Conservation (phyloP, 106 monocot genomes). For the Dendrobium chrysotoxum region DNA sequence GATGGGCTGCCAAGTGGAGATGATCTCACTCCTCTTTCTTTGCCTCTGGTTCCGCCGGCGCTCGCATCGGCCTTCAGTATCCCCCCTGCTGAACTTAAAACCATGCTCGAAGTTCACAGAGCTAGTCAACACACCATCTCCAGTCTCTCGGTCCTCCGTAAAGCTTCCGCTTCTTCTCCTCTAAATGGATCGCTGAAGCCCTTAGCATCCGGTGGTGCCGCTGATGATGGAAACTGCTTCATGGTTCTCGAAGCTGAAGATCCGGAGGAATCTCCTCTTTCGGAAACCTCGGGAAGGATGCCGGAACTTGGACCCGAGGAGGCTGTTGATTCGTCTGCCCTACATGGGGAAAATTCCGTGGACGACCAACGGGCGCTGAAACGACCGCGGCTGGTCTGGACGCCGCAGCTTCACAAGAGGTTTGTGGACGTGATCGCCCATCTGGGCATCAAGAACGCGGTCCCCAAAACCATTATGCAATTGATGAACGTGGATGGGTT, state of each 20-base stretch:
- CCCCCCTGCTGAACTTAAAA: not conserved
- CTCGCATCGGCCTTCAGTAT: conserved; percentile 19
- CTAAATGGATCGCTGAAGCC: conserved; percentile 1
- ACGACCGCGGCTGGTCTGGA: conserved; percentile 43
- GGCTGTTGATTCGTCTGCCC: conserved; percentile 9
- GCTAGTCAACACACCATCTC: conserved; percentile 4
- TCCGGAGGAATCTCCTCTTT: not conserved
- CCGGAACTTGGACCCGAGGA: not conserved
- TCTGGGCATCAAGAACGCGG: conserved; percentile 42
- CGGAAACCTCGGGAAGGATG: not conserved
- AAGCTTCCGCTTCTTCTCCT: conserved; percentile 3
- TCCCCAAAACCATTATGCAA: conserved; percentile 51
- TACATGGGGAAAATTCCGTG: not conserved
- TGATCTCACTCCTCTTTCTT: conserved; percentile 10
- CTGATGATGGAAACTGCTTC: conserved; percentile 3
- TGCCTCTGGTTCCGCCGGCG: not conserved
- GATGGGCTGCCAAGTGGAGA: conserved; percentile 7
- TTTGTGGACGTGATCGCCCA: conserved; percentile 48
- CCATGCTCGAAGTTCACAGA: conserved; percentile 5
- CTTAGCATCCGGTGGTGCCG: conserved; percentile 2
- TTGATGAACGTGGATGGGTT: conserved; percentile 61
- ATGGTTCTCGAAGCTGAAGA: conserved; percentile 9
- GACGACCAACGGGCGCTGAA: conserved; percentile 18
- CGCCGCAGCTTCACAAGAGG: conserved; percentile 54
- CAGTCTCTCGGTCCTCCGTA: not conserved